Percentiles rank a stretch among this genome's conserved stretches.
These are phyloP conservation scores for Starmera dryadoides DNA, from an alignment of 805 yeast species.

Conservation along the genomic window DNA sequence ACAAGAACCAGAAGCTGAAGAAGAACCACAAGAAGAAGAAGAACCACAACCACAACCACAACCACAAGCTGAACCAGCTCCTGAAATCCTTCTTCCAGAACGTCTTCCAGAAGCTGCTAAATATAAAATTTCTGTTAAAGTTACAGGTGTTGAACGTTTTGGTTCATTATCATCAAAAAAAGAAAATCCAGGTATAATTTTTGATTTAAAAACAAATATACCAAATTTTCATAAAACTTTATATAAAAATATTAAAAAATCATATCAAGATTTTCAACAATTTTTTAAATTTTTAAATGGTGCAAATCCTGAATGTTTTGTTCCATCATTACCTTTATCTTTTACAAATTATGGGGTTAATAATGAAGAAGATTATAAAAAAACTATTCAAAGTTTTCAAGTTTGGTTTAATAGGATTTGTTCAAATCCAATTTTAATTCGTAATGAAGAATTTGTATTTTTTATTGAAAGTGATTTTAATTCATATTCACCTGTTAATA, in stretches of 20 bases:
- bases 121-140: conserved; percentile 42
- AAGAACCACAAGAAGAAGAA: conserved; percentile 1
- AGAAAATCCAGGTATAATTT: conserved; percentile 73
- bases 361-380: conserved; percentile 69
- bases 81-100: conserved; percentile 14
- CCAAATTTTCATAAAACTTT: conserved; percentile 67
- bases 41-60: conserved; percentile 8
- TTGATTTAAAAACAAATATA: conserved; percentile 62
- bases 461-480: conserved; percentile 76
- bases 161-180: conserved; percentile 44
- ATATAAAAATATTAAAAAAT: conserved; percentile 72
- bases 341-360: conserved; percentile 76
- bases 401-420: conserved; percentile 79
- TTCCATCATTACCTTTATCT: conserved; percentile 79
- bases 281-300: conserved; percentile 72
- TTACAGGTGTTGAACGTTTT: conserved; percentile 64
- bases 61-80: conserved; percentile 1
- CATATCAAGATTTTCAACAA: conserved; percentile 68
- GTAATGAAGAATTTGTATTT: conserved; percentile 82
- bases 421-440: conserved; percentile 67
- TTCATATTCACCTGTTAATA: conserved; percentile 39
- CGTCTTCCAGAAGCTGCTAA: conserved; percentile 14
- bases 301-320: conserved; percentile 86
- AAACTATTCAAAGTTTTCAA: conserved; percentile 56
- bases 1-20: conserved; percentile 3